Evolutionary conservation across 179 eudicot genomes (phyloP).

Genomic region (Vitellaria paradoxa): DNA sequence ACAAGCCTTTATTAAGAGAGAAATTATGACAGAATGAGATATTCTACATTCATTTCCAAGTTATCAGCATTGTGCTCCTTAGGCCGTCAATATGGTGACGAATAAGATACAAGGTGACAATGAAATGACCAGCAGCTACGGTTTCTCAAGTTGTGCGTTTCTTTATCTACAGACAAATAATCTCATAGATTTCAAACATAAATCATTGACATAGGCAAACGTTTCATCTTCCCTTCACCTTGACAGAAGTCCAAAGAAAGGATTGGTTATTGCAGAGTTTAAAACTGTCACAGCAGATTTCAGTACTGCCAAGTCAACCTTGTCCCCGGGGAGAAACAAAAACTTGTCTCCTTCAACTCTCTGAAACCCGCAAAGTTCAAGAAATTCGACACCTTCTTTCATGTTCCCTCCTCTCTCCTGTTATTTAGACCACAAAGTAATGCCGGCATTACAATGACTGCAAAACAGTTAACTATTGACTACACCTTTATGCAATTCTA

Average conservation of each 20-base stretch:
- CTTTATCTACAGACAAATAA: not conserved
- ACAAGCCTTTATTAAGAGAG: too few species aligned
- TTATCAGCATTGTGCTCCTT: too few species aligned
- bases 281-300: conserved; percentile 43
- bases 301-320: conserved; percentile 44
- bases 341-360: conserved; percentile 44
- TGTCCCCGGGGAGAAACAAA: conserved; percentile 53
- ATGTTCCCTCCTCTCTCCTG: conserved; percentile 71
- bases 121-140: not conserved
- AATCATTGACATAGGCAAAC: not conserved
- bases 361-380: conserved; percentile 87
- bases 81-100: too few species aligned
- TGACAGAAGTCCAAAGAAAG: conserved; percentile 81
- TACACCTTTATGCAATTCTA: not conserved
- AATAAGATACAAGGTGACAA: not conserved
- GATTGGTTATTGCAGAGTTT: conserved; percentile 60
- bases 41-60: too few species aligned
- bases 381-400: conserved; percentile 58
- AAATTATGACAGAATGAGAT: too few species aligned
- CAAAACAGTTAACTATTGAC: not conserved
- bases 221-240: conserved; percentile 10
- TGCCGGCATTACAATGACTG: not conserved
- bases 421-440: conserved; percentile 7
- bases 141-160: not conserved
- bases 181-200: not conserved